phyloP scores from a whole-genome alignment of 2,329 filamentous ascomycete genomes.

The Seiridium cupressi region DNA sequence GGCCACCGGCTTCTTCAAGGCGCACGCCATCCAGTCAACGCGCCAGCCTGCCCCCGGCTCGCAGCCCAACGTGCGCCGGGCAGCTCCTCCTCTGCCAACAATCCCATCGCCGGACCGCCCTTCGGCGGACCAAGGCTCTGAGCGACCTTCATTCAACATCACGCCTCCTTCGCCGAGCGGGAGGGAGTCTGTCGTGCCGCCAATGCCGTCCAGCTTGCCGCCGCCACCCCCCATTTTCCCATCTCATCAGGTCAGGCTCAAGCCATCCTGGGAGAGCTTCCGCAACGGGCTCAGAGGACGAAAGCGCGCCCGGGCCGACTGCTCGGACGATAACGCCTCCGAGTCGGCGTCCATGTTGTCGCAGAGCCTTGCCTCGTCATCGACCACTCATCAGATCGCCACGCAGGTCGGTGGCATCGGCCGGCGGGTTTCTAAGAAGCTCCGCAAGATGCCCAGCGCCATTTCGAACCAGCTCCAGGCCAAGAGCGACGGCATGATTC shows the following conservation, averaged over 20 bases:
- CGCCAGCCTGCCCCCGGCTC: slow-evolving; percentile 36
- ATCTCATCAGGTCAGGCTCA: slow-evolving; percentile 6
- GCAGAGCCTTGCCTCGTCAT: not conserved
- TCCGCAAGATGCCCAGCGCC: slow-evolving; percentile 47
- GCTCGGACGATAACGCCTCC: slow-evolving; percentile 25
- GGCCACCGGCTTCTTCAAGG: slow-evolving; percentile 56
- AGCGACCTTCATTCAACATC: not conserved
- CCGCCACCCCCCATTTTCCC: slow-evolving; percentile 25
- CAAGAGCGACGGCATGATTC: slow-evolving; percentile 20
- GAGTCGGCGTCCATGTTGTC: slow-evolving; percentile 16
- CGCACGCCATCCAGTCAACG: slow-evolving; percentile 57
- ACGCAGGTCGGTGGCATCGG: slow-evolving; percentile 16
- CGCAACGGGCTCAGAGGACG: slow-evolving; percentile 39
- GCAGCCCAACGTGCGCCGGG: not conserved
- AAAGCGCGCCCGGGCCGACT: slow-evolving; percentile 43
- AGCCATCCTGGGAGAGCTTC: slow-evolving; percentile 16
- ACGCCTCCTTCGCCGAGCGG: not conserved
- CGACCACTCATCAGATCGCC: not conserved
- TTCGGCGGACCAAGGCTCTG: not conserved
- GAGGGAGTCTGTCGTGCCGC: not conserved
- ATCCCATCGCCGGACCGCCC: slow-evolving; percentile 7
- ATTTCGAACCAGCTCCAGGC: slow-evolving; percentile 4
- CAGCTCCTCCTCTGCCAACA: not conserved
- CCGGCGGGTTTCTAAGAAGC: slow-evolving; percentile 47
- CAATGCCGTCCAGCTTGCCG: slow-evolving; percentile 21